Evolutionary conservation across 1,284 basidiomycete species (phyloP).

Genomic region (Filobasidium uniguttulatum): DNA sequence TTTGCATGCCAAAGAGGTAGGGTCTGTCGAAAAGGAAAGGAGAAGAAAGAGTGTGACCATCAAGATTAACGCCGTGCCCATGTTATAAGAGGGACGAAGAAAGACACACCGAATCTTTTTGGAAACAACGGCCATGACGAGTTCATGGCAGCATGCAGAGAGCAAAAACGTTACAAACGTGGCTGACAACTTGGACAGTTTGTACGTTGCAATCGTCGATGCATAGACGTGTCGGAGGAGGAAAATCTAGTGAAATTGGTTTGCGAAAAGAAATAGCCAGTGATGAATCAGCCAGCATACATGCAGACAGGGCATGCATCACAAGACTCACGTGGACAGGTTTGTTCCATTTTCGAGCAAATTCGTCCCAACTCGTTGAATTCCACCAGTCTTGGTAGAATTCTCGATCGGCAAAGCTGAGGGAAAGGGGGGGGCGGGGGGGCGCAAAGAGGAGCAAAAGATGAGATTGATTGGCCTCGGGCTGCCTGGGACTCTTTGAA

Average conservation of each 20-base stretch:
- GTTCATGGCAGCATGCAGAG: constrained; percentile 76
- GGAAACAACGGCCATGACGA: constrained; percentile 93
- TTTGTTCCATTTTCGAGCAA: constrained; percentile 91
- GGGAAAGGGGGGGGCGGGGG: neutral
- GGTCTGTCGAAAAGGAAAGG: constrained; percentile 44
- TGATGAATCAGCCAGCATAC: constrained; percentile 7
- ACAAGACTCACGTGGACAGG: constrained; percentile 34
- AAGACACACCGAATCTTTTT: constrained; percentile 52
- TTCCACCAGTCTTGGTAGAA: constrained; percentile 99
- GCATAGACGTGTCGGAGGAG: constrained; percentile 89
- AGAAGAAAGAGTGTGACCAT: neutral
- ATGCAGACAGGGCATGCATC: neutral
- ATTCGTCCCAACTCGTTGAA: constrained; percentile 90
- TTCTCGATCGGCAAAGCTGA: constrained; percentile 81
- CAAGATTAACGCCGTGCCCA: neutral
- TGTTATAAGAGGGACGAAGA: too few species aligned
- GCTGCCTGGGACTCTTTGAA: too few species aligned
- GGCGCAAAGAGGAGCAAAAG: neutral
- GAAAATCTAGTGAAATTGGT: constrained; percentile 54
- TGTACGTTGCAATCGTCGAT: constrained; percentile 63
- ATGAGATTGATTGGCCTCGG: neutral
- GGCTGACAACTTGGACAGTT: constrained; percentile 59
- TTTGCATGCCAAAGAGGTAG: constrained; percentile 63
- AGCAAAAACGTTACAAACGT: constrained; percentile 86
- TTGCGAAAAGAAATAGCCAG: neutral